Percentiles rank a stretch among this genome's conserved stretches.
Conservation (phyloP, 2,329 filamentous ascomycete species). For the Chrysoporthe cubensis region DNA sequence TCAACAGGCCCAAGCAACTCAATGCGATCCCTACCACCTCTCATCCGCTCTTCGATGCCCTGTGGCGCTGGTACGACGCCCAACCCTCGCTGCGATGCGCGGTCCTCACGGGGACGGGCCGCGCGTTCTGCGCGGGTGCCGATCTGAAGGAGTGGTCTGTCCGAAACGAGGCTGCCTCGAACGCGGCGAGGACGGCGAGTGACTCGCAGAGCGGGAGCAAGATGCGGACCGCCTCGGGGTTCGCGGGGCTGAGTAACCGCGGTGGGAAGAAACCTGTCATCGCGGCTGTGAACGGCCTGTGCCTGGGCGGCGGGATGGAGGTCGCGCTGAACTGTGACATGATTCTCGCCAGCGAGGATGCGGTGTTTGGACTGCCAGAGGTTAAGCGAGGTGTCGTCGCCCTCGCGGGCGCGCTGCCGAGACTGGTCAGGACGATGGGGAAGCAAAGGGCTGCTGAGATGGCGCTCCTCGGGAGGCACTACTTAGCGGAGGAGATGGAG, state of each 20-base stretch:
- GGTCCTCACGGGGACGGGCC: conserved; percentile 64
- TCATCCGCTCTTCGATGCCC: conserved; percentile 52
- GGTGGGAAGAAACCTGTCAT: conserved; percentile 75
- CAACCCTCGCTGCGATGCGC: conserved; percentile 64
- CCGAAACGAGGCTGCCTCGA: conserved; percentile 39
- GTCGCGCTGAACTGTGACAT: conserved; percentile 76
- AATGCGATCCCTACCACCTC: conserved; percentile 58
- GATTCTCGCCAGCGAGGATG: conserved; percentile 62
- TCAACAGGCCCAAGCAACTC: conserved; percentile 61
- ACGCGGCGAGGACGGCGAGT: conserved; percentile 10
- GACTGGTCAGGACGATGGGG: conserved; percentile 68
- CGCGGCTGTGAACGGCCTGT: conserved; percentile 75
- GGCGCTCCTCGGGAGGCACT: conserved; percentile 64
- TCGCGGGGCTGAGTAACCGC: conserved; percentile 69
- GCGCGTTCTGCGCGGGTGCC: conserved; percentile 70
- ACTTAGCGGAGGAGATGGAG: conserved; percentile 62
- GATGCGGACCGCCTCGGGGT: conserved; percentile 53
- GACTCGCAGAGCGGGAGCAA: conserved; percentile 22
- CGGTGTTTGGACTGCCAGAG: conserved; percentile 72
- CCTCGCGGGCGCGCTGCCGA: conserved; percentile 70
- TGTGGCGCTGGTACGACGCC: conserved; percentile 62
- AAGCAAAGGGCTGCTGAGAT: conserved; percentile 72
- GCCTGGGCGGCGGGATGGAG: conserved; percentile 77
- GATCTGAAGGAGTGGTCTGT: conserved; percentile 69
- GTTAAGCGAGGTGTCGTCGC: conserved; percentile 72